Base-by-base conservation (phyloP, 345 rosid genomes). In the Corchorus capsularis region DNA sequence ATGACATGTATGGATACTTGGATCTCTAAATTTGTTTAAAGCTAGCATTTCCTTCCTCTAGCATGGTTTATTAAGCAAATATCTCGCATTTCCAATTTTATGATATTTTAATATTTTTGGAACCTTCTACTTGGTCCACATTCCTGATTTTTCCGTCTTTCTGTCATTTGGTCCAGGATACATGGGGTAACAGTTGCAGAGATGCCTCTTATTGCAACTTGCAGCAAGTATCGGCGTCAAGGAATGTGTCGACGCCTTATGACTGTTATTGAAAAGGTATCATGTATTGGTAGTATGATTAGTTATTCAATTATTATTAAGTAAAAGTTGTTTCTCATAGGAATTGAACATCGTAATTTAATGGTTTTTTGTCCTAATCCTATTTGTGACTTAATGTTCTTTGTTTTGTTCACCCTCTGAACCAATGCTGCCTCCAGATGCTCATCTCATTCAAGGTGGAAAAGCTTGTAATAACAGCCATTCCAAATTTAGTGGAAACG, bases 181-280 rank as follows among this genome's bases (percentile, higher is more conserved):
- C 97, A 95, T 85, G 99, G 97, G 74, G 81, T 78, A 67, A 75
- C 85, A 49, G 84, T 95, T 76, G 99, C 99, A 37, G 99, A 95
- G 91, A 93, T 95, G 99, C 99, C 98, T 78, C 90, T 95, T 46
- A 89, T 93, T 83, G 99, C 98, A 82, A 95, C 99, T 63, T 93
- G 97, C 81, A 91, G 95, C 81, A 89, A 87, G 55, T 89, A 84
- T 74, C 93, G 97, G 45, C 94, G 96, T 53, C 94, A 85, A 82
- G 99, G 99, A 73, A 91, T 95, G 98, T 91, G 99, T 81, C 89
- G 92, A 76, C 85, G 83, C 79, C 93, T 95, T 66, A 78, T 93
- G 79, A 62, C 84, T 84, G 92, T 92, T 72, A 84, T 95, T 37
- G 99, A 95, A 77, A 93, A 95, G 99, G 99, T 90, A 83, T 59